phyloP scores from a whole-genome alignment of 2,329 filamentous ascomycete species.

The Corynespora cassiicola region DNA sequence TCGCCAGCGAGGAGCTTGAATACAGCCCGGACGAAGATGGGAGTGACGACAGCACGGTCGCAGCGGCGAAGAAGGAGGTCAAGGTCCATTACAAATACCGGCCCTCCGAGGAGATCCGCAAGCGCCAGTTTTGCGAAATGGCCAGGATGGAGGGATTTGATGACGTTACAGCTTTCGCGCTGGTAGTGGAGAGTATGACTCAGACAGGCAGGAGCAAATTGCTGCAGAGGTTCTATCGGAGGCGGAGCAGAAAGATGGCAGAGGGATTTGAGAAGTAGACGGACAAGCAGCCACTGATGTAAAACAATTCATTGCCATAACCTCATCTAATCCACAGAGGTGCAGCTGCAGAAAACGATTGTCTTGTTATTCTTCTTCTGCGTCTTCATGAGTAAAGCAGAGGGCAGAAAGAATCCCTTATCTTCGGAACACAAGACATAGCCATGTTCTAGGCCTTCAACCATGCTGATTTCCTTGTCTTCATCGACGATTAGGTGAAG shows the following conservation, averaged over 20 bases:
- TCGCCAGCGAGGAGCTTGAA: constrained; percentile 14
- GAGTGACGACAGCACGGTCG: constrained; percentile 10
- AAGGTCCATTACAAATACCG: constrained; percentile 68
- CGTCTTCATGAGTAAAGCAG: too few species aligned
- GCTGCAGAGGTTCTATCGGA: constrained; percentile 80
- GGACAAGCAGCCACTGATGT: too few species aligned
- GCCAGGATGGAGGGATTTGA: constrained; percentile 78
- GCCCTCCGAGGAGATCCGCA: constrained; percentile 75
- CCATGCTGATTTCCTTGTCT: too few species aligned
- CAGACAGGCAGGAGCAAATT: constrained; percentile 80
- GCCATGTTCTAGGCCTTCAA: too few species aligned
- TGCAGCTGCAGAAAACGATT: too few species aligned
- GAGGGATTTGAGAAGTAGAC: constrained; percentile 14
- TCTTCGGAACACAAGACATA: too few species aligned
- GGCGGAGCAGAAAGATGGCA: constrained; percentile 60
- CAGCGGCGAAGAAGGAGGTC: constrained; percentile 36
- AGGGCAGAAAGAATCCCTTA: too few species aligned
- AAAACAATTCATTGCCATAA: too few species aligned
- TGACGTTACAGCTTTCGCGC: constrained; percentile 81
- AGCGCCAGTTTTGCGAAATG: constrained; percentile 91
- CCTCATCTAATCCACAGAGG: too few species aligned
- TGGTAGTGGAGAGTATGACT: constrained; percentile 90
- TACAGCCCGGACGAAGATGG: constrained; percentile 18
- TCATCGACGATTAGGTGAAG: too few species aligned
- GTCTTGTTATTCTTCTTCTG: too few species aligned